Evolutionary conservation across 305 asterid genomes (phyloP).

Genomic region (Salvia sclarea): DNA sequence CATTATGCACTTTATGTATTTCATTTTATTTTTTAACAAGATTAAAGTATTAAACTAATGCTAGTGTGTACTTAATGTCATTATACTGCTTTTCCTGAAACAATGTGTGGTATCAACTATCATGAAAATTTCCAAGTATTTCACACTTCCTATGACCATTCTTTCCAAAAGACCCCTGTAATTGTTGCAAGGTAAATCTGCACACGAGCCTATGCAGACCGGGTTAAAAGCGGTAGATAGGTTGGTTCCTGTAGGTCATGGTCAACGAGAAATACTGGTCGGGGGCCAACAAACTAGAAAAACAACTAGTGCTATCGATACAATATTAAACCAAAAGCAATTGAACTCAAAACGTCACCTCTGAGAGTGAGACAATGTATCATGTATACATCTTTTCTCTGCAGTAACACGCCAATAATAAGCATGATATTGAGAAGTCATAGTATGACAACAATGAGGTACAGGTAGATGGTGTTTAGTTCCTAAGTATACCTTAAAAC

Average conservation of each 20-base stretch:
- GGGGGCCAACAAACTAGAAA: not conserved
- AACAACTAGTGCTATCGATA: not conserved
- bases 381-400: not conserved
- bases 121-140: not conserved
- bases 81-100: conserved; percentile 22
- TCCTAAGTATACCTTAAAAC: not conserved
- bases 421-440: conserved; percentile 14
- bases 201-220: not conserved
- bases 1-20: not conserved
- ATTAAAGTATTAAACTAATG: not conserved
- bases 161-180: conserved; percentile 2
- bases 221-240: not conserved
- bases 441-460: conserved; percentile 8
- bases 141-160: not conserved
- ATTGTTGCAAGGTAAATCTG: not conserved
- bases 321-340: not conserved
- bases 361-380: not conserved
- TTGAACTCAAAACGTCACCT: not conserved
- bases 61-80: not conserved
- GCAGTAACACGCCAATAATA: conserved; percentile 17
- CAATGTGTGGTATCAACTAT: not conserved
- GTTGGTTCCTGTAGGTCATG: not conserved
- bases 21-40: not conserved
- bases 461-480: conserved; percentile 2
- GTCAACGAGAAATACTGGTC: not conserved